Percentiles rank a stretch among this genome's conserved stretches.
Conservation (phyloP, 192 early-diverging fungal genomes). For the Coemansia aciculifera region DNA sequence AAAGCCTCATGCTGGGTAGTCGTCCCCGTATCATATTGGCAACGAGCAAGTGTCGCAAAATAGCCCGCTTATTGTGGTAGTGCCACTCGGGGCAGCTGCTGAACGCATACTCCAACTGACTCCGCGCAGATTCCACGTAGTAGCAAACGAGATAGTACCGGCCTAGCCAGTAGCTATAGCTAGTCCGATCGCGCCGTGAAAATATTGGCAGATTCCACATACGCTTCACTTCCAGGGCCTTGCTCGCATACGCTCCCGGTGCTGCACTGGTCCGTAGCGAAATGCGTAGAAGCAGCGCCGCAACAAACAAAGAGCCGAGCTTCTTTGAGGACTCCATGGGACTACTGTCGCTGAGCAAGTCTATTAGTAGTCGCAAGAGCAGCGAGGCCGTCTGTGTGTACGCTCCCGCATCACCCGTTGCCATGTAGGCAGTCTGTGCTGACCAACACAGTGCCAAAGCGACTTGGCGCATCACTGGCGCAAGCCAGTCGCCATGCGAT, state of each 20-base stretch:
- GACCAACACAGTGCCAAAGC: constrained; percentile 33
- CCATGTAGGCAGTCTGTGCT: constrained; percentile 16
- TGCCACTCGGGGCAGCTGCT: constrained; percentile 34
- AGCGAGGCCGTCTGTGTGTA: constrained; percentile 43
- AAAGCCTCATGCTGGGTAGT: constrained; percentile 16
- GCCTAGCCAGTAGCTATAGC: constrained; percentile 49
- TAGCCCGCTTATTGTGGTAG: constrained; percentile 46
- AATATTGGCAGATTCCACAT: constrained; percentile 17
- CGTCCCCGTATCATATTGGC: constrained; percentile 50
- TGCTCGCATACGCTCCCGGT: constrained; percentile 46
- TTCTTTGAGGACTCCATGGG: constrained; percentile 30
- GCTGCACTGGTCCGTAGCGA: constrained; percentile 43
- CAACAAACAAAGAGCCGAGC: constrained; percentile 35
- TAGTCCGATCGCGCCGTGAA: constrained; percentile 28
- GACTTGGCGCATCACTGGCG: constrained; percentile 29
- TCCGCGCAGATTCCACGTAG: constrained; percentile 39
- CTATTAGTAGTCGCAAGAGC: constrained; percentile 36
- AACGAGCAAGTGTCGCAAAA: constrained; percentile 43
- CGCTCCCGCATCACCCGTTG: constrained; percentile 18
- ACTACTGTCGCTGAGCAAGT: constrained; percentile 32
- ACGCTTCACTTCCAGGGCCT: constrained; percentile 36
- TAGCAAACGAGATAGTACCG: constrained; percentile 50
- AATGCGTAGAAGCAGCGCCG: constrained; percentile 35
- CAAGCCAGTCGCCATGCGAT: constrained; percentile 35
- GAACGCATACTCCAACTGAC: constrained; percentile 43